phyloP scores from a whole-genome alignment of 2,329 filamentous ascomycete species.

The Cadophora gregata region DNA sequence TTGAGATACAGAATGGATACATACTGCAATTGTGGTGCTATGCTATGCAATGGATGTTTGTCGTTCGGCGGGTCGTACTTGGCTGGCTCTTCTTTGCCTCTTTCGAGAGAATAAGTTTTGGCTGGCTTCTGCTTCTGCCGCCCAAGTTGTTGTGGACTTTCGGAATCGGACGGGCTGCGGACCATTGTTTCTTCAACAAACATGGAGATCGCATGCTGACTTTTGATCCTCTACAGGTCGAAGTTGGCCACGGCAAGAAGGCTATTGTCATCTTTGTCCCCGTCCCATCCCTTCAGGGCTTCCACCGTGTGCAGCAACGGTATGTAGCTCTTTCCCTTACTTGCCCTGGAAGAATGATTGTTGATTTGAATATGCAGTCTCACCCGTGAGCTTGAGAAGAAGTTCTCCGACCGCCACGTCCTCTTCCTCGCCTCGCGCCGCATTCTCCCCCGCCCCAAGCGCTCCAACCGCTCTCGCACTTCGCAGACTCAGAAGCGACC shows the following conservation, averaged over 20 bases:
- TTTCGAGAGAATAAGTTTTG: not conserved
- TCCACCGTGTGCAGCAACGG: conserved; percentile 99
- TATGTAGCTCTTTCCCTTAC: conserved; percentile 58
- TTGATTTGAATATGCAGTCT: conserved; percentile 62
- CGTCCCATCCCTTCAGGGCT: conserved; percentile 95
- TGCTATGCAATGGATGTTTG: conserved; percentile 34
- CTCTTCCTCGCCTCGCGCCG: conserved; percentile 98
- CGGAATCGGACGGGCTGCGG: conserved; percentile 78
- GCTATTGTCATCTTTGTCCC: conserved; percentile 99
- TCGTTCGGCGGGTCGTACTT: conserved; percentile 33
- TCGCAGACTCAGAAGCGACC: conserved; percentile 98
- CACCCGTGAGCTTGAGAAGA: conserved; percentile 99
- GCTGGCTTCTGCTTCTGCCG: not conserved
- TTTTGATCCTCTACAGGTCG: conserved; percentile 79
- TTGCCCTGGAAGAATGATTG: not conserved
- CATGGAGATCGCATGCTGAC: conserved; percentile 80
- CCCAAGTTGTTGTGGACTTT: conserved; percentile 55
- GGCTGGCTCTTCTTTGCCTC: not conserved
- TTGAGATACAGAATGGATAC: conserved; percentile 39
- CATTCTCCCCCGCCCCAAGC: conserved; percentile 98
- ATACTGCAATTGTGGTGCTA: conserved; percentile 29
- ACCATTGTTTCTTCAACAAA: conserved; percentile 55
- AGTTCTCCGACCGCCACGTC: conserved; percentile 99
- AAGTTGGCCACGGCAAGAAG: conserved; percentile 99
- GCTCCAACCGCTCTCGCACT: conserved; percentile 94